Evolutionary conservation across 805 yeast genomes (phyloP), one percentile per base, ranked within the genome.

Genomic region (Monosporozyma siamensis): DNA sequence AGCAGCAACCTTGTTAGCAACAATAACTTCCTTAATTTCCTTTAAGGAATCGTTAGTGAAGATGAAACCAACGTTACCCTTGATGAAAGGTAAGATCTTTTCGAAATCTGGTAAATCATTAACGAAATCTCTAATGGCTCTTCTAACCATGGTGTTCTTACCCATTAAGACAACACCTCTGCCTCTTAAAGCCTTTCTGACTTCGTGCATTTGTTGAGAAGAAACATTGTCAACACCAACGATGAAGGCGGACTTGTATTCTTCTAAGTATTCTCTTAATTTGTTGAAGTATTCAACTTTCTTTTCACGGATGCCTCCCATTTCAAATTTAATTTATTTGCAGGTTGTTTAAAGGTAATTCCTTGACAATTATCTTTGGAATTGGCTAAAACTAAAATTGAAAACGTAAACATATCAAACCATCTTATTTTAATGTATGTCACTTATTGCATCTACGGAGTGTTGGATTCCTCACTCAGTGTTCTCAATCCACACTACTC

Each of bases 71-170:
- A 92, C 89, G 78, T 92, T 92, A 75, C 98, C 99, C 72, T 72
- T 87, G 70, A 94, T 79, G 77, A 73, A 82, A 59, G 98, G 97
- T 72, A 92, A 75, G 64, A 92, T 71, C 72, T 82, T 88, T 78
- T 92, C 98, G 68, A 69, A 84, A 64, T 92, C 97, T 70, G 97
- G 97, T 74, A 86, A 78, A 69, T 90, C 97, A 64, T 81, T 42
- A 59, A 89, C 67, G 82, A 87, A 86, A 64, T 88, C 92, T 77
- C 98, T 88, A 79, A 92, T 76, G 68, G 98, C 99, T 77, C 97
- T 88, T 79, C 99, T 87, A 59, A 92, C 95, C 97, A 92, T 90
- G 80, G 99, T 92, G 96, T 92, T 92, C 85, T 92, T 92, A 78
- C 99, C 99, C 98, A 92, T 92, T 66, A 92, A 77, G 59, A 92